Conservation (phyloP, 257 asterid genomes). For the Rauvolfia tetraphylla region DNA sequence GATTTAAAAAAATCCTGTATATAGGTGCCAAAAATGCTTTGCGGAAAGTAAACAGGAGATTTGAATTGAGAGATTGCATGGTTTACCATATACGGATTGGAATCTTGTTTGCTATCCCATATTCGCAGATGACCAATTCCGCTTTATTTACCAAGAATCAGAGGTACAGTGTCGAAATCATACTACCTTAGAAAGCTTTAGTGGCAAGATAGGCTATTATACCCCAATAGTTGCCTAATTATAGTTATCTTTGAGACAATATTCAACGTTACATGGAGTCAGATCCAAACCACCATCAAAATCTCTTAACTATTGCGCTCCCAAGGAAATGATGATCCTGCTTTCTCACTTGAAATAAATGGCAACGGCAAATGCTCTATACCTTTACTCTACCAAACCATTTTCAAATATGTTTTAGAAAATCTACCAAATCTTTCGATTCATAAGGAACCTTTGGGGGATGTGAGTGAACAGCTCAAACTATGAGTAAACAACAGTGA, state of each 20-base stretch:
- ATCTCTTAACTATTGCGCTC: neutral
- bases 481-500: neutral
- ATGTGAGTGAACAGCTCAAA: neutral
- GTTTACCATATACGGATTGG: neutral
- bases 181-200: neutral
- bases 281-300: conserved; percentile 9
- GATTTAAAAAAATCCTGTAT: too few species aligned
- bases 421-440: too few species aligned
- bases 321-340: neutral
- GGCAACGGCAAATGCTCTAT: too few species aligned
- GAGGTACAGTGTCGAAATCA: neutral
- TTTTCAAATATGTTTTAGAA: too few species aligned
- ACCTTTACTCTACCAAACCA: too few species aligned
- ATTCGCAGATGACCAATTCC: neutral
- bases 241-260: conserved; percentile 4
- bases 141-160: conserved; percentile 1
- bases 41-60: neutral
- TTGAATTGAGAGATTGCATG: neutral
- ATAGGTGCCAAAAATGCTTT: neutral
- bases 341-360: neutral
- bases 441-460: too few species aligned
- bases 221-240: neutral
- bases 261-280: conserved; percentile 2
- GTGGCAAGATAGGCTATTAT: neutral
- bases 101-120: neutral